phyloP scores from a whole-genome alignment of 176 grass and related monocot species.

The Pontederia crassipes region DNA sequence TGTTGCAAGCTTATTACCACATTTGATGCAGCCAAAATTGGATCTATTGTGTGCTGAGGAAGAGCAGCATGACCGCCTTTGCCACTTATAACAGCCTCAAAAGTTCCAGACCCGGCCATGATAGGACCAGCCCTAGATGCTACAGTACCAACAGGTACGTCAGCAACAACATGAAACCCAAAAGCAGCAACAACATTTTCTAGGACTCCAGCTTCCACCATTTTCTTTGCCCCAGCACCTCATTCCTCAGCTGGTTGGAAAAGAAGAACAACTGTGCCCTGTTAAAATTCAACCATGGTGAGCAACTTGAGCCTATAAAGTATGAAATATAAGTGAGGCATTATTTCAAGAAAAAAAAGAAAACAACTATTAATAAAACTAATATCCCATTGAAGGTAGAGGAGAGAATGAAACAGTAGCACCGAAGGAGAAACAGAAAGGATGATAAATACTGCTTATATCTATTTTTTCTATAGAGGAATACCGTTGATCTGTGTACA shows the following conservation, averaged over 20 bases:
- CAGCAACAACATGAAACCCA: slow-evolving; percentile 47
- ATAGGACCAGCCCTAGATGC: slow-evolving; percentile 60
- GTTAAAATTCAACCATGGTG: too few species aligned
- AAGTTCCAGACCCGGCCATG: slow-evolving; percentile 82
- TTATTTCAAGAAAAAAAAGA: too few species aligned
- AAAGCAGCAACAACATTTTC: slow-evolving; percentile 4
- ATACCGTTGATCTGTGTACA: too few species aligned
- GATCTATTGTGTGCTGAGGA: slow-evolving; percentile 94
- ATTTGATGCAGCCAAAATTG: slow-evolving; percentile 92
- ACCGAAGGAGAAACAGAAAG: too few species aligned
- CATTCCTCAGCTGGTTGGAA: slow-evolving; percentile 18
- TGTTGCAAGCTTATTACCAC: slow-evolving; percentile 92
- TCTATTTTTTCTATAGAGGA: too few species aligned
- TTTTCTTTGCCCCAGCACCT: slow-evolving; percentile 3
- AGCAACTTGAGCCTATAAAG: too few species aligned
- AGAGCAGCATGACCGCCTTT: slow-evolving; percentile 91
- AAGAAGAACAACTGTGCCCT: slow-evolving; percentile 20
- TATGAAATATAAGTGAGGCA: too few species aligned
- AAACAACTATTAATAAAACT: too few species aligned
- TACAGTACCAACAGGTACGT: slow-evolving; percentile 45
- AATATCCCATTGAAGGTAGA: too few species aligned
- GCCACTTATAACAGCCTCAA: slow-evolving; percentile 84
- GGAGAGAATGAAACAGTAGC: too few species aligned
- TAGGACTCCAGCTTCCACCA: background rate
- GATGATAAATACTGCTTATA: too few species aligned